A percentile compares a stretch with the other conserved stretches of the same genome.
phyloP scores from a whole-genome alignment of 1,284 basidiomycete genomes.

The Trametes hirsuta region DNA sequence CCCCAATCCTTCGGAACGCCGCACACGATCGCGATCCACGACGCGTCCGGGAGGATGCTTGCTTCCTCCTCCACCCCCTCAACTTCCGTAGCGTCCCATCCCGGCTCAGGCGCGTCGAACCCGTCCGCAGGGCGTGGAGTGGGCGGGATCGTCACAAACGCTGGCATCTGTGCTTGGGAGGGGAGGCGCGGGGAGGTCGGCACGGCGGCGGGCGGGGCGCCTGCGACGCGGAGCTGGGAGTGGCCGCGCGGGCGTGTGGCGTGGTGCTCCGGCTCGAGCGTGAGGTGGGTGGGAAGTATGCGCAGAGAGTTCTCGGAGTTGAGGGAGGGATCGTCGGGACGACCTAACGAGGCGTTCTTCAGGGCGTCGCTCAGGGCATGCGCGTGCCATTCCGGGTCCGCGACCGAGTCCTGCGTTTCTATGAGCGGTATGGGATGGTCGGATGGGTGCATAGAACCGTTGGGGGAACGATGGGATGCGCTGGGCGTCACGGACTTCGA shows the following conservation, averaged over 20 bases:
- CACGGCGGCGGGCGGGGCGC: slow-evolving; percentile 45
- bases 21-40: slow-evolving; percentile 81
- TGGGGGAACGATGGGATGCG: background rate
- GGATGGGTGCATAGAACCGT: background rate
- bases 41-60: slow-evolving; percentile 59
- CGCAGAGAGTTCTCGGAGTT: background rate
- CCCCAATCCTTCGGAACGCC: slow-evolving; percentile 68
- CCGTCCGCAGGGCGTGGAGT: slow-evolving; percentile 26
- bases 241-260: slow-evolving; percentile 15
- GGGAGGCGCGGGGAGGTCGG: slow-evolving; percentile 27
- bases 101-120: slow-evolving; percentile 1
- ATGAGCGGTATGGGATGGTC: background rate
- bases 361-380: slow-evolving; percentile 29
- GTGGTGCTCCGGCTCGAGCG: slow-evolving; percentile 3
- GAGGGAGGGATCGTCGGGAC: background rate
- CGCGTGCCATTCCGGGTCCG: slow-evolving; percentile 16
- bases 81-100: slow-evolving; percentile 5
- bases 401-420: slow-evolving; percentile 3
- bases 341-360: slow-evolving; percentile 16
- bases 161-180: slow-evolving; percentile 3
- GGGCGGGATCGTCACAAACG: slow-evolving; percentile 32
- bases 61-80: slow-evolving; percentile 34
- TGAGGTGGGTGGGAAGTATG: background rate
- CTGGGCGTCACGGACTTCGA: slow-evolving; percentile 14
- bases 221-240: slow-evolving; percentile 44